These are phyloP conservation scores for Paxillus rubicundulus DNA, from an alignment of 768 basidiomycete species.

Conservation along the genomic window DNA sequence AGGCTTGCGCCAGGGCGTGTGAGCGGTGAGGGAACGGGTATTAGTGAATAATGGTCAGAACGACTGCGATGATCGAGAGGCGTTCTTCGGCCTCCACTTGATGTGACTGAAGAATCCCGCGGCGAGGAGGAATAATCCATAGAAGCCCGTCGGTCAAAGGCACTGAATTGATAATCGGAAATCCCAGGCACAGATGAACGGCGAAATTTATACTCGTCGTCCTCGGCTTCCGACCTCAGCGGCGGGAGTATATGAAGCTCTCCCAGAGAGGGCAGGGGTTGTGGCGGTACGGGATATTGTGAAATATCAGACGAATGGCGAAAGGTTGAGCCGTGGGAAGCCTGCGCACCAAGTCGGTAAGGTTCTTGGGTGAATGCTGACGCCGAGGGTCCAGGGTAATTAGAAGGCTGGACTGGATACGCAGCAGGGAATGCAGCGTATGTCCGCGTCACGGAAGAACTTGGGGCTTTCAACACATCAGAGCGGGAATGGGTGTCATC, in stretches of 20 bases:
- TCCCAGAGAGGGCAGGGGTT: constrained; percentile 23
- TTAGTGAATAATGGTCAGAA: constrained; percentile 10
- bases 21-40: background rate
- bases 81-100: constrained; percentile 12
- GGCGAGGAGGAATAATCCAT: constrained; percentile 5
- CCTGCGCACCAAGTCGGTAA: constrained; percentile 20
- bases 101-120: background rate
- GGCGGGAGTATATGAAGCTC: constrained; percentile 26
- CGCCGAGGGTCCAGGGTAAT: constrained; percentile 23
- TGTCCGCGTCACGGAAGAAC: constrained; percentile 34
- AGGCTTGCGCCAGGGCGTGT: constrained; percentile 5
- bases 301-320: constrained; percentile 23
- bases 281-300: constrained; percentile 28
- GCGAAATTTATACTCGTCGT: constrained; percentile 31
- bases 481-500: constrained; percentile 37
- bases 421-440: constrained; percentile 42
- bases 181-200: constrained; percentile 28
- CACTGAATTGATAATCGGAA: constrained; percentile 7
- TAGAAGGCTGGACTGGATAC: constrained; percentile 27
- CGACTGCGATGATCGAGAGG: constrained; percentile 14
- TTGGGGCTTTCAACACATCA: constrained; percentile 31
- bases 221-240: constrained; percentile 23
- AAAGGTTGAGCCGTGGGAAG: constrained; percentile 21
- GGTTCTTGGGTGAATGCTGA: constrained; percentile 23
- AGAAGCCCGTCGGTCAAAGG: constrained; percentile 8